Evolutionary conservation across 371 early-diverging fungal genomes (phyloP), one percentile per base, ranked within the genome.

Genomic region (Rhizomucor pusillus): DNA sequence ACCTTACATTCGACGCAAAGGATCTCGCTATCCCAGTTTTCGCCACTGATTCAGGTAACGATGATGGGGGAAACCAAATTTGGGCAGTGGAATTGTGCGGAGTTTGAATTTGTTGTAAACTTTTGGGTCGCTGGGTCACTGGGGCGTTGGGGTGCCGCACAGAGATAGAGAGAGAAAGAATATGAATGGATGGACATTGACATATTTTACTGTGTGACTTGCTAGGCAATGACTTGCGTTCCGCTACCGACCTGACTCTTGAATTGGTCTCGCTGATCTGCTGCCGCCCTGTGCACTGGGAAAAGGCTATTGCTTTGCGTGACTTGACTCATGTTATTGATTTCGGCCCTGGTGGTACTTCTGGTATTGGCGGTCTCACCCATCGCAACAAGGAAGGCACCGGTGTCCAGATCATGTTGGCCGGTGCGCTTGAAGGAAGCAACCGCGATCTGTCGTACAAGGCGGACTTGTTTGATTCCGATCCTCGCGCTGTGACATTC

Each of bases 311-410:
- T 34, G 76, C 77, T 45, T 63, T 81, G 47, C 72, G 80, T 23
- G 77, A 75, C 40, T 72, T 89, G 65, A 93, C 95, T 12, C 97
- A 96, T 65, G 83, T 94, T 39, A 74, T 96, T 44, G 97, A 96
- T 76, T 96, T 94, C 72, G 97, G 97, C 16, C 95, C 95, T 5
- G 94, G 94, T 61, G 93, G 92, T 51, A 76, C 91, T 35, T 90
- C 91, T 10, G 96, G 95, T 55, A 85, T 90, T 60, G 90, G 89
- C 62, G 86, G 86, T 47, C 74, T 97, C 62, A 94, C 94, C 18
- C 84, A 92, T 69, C 89, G 94, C 60, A 95, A 94, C 82, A 92
- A 91, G 83, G 94, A 94, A 62, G 97, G 97, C 50, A 87, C 91
- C n/a, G 97, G 97, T 59, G 92, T 93, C 43, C 92, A 91, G 60